phyloP scores from a whole-genome alignment of 2,329 filamentous ascomycete genomes.

The Pseudomassariella vexata region DNA sequence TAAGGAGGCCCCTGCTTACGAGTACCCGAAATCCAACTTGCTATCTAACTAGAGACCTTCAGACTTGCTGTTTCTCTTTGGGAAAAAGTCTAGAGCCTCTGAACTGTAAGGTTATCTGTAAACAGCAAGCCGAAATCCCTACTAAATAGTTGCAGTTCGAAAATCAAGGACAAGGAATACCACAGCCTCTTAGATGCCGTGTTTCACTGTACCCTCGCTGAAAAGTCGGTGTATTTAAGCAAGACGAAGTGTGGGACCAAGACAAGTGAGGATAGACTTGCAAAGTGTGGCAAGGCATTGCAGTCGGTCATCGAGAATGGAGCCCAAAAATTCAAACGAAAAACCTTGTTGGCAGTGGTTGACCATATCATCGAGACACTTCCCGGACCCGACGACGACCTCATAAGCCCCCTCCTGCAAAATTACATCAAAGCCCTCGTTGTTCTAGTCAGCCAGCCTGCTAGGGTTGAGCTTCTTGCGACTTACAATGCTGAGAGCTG shows the following conservation, averaged over 20 bases:
- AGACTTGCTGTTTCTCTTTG: constrained; percentile 32
- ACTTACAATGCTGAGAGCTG: constrained; percentile 53
- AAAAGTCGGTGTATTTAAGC: constrained; percentile 60
- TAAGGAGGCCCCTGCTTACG: constrained; percentile 15
- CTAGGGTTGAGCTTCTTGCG: constrained; percentile 76
- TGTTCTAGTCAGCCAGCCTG: constrained; percentile 62
- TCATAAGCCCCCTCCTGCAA: constrained; percentile 63
- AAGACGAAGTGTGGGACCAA: constrained; percentile 42
- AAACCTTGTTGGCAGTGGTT: constrained; percentile 72
- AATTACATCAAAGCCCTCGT: constrained; percentile 76
- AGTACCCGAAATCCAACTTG: too few relatives aligned
- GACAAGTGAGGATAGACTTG: constrained; percentile 52
- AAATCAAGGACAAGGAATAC: constrained; percentile 69
- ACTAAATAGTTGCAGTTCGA: not conserved
- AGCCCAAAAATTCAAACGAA: constrained; percentile 61
- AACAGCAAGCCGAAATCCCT: not conserved
- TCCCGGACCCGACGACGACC: constrained; percentile 52
- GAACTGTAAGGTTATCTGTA: constrained; percentile 29
- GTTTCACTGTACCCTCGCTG: constrained; percentile 62
- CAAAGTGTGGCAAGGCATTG: constrained; percentile 64
- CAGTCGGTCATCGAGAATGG: constrained; percentile 68
- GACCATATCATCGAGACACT: constrained; percentile 77
- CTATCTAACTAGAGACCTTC: not conserved
- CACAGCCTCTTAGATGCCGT: constrained; percentile 76
- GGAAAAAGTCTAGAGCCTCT: constrained; percentile 26